Conservation (phyloP, 768 basidiomycete genomes). For the Phlegmacium glaucopus region DNA sequence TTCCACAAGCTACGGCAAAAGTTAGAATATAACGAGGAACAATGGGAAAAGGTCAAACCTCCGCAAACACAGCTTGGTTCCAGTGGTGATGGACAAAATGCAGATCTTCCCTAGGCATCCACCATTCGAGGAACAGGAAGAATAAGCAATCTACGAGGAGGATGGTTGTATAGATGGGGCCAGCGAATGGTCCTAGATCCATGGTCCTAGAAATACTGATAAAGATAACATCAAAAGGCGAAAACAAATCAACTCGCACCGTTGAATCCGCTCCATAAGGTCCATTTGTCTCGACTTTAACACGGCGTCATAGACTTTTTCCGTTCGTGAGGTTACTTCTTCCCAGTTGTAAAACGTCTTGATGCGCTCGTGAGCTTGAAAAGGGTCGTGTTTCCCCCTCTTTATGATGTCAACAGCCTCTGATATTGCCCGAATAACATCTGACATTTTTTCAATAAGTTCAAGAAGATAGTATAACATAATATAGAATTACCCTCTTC, state of each 20-base stretch:
- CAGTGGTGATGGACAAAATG: constrained; percentile 72
- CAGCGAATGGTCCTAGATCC: constrained; percentile 74
- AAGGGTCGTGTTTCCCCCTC: constrained; percentile 68
- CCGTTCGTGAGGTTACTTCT: constrained; percentile 75
- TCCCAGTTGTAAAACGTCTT: constrained; percentile 86
- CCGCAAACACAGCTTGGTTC: constrained; percentile 40
- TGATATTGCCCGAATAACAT: constrained; percentile 79
- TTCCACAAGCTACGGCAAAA: background rate
- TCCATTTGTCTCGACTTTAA: constrained; percentile 57
- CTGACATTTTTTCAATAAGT: too few species aligned
- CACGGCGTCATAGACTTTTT: constrained; percentile 75
- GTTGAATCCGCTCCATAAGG: constrained; percentile 72
- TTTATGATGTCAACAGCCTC: constrained; percentile 74
- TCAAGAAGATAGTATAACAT: background rate
- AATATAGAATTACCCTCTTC: constrained; percentile 75
- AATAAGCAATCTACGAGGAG: constrained; percentile 88
- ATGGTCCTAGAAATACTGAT: constrained; percentile 51
- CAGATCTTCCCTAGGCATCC: constrained; percentile 71
- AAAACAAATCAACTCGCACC: constrained; percentile 44
- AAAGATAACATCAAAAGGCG: background rate
- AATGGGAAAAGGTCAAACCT: too few species aligned
- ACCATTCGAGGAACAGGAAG: constrained; percentile 81
- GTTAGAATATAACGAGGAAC: too few species aligned
- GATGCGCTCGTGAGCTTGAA: constrained; percentile 72
- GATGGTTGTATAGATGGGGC: constrained; percentile 86